A percentile compares a stretch with the other conserved stretches of the same genome.
phyloP scores from a whole-genome alignment of 495 filamentous ascomycete genomes.

The Jackrogersella multiformis region DNA sequence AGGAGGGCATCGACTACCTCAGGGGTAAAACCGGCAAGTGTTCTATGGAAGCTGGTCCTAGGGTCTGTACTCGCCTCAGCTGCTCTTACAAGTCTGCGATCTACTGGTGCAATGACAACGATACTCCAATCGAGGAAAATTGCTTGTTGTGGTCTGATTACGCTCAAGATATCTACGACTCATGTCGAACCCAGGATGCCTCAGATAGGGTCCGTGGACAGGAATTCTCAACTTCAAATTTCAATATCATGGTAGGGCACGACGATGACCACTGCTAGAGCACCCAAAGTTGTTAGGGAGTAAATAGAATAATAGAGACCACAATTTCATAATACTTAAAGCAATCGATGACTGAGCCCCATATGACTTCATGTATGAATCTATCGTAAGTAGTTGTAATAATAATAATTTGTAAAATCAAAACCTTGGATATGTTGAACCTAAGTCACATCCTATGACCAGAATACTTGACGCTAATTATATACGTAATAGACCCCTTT shows the following conservation, averaged over 20 bases:
- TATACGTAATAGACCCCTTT: too few species aligned
- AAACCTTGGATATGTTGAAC: too few species aligned
- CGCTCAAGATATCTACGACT: conserved; percentile 18
- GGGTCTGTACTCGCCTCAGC: conserved; percentile 38
- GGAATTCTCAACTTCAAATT: not conserved
- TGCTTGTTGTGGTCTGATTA: conserved; percentile 12
- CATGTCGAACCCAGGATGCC: conserved; percentile 14
- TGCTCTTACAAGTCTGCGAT: conserved; percentile 43
- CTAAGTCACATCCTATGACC: too few species aligned
- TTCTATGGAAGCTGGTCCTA: conserved; percentile 35
- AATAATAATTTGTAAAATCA: too few species aligned
- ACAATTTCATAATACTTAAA: too few species aligned
- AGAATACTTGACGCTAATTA: too few species aligned
- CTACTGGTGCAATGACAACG: conserved; percentile 46
- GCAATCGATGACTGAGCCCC: too few species aligned
- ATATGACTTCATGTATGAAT: too few species aligned
- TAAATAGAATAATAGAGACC: too few species aligned
- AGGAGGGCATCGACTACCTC: conserved; percentile 41
- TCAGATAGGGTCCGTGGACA: conserved; percentile 6
- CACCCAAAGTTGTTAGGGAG: too few species aligned
- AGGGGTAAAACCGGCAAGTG: conserved; percentile 6
- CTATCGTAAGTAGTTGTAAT: too few species aligned
- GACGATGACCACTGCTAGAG: conserved; percentile 2
- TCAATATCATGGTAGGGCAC: conserved; percentile 2
- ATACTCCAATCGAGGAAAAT: conserved; percentile 11